Base-by-base conservation (phyloP, 176 grass and related monocot species). In the Phyllostachys edulis region DNA sequence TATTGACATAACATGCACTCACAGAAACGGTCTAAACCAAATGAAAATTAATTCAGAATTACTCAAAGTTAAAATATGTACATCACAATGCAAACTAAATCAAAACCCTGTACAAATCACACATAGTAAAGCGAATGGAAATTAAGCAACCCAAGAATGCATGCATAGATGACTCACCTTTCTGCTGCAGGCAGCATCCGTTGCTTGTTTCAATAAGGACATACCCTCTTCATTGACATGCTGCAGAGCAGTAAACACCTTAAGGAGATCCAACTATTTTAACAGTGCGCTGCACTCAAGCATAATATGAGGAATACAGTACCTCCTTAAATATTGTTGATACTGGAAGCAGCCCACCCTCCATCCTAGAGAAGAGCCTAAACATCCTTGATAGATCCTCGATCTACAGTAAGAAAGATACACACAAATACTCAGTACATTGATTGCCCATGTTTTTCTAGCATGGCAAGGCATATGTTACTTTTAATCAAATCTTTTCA, bases 381-480 rank as follows among this genome's bases (percentile, higher is more conserved):
- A 88, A 94, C 89, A 97, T 92, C 72, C 94, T 91, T 47, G 91
- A 90, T 16, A 97, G 80, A 52, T 94, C 94, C 20, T 90, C 87
- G 0, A 82, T 84, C 94, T 94, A 68, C 41, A 80, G 73, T n/a
- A 59, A 47, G 40, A 71, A 61, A 62, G 40, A 21, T 61, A 11
- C 2, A 37, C 15, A 63, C 14, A 49, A 51, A 50, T 32, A 50
- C 14, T 68, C 11, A 55, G 6, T 41, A 62, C 40, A 82, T 10
- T 20, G 23, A 36, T 24, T 75, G 10, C 50, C 7, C 9, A 38
- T 60, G 68, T 34, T 44, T 45, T 56, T 7, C 20, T 56, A 37
- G 27, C 21, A 61, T 76, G n/a, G 40, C 38, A 46, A 82, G 26
- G 23, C 32, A 70, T 70, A 40, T 2, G 49, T 47, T 77, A 41